Percentiles rank a stretch among this genome's conserved stretches.
These are phyloP conservation scores for Phytophthora kernoviae DNA, from an alignment of 352 stramenopile genomes.

Conservation along the genomic window DNA sequence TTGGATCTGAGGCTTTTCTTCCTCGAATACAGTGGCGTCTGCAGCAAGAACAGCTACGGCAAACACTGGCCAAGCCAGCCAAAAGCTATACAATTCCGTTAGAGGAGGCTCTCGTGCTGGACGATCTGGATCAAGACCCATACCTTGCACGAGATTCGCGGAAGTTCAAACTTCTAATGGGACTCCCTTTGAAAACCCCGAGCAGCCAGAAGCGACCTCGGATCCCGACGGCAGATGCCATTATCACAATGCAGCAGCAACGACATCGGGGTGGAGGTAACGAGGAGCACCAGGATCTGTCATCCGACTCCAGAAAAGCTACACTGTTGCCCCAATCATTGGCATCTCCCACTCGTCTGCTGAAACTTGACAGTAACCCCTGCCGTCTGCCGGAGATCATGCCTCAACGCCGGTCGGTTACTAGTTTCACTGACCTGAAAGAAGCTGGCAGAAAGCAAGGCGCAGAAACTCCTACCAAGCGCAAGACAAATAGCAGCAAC, in stretches of 20 bases:
- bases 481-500: slow-evolving; percentile 23
- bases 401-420: slow-evolving; percentile 8
- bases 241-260: slow-evolving; percentile 43
- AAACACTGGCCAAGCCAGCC: slow-evolving; percentile 17
- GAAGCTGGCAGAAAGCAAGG: slow-evolving; percentile 28
- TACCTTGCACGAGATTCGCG: slow-evolving; percentile 60
- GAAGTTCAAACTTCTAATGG: slow-evolving; percentile 60
- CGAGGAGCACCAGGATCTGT: slow-evolving; percentile 29
- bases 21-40: slow-evolving; percentile 49
- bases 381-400: slow-evolving; percentile 28
- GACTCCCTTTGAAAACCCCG: slow-evolving; percentile 39
- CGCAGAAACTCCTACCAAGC: slow-evolving; percentile 10
- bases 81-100: slow-evolving; percentile 43
- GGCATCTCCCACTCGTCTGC: slow-evolving; percentile 11
- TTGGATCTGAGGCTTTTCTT: slow-evolving; percentile 54
- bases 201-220: slow-evolving; percentile 33
- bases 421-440: slow-evolving; percentile 33
- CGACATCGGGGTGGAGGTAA: slow-evolving; percentile 24
- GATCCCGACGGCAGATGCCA: slow-evolving; percentile 46
- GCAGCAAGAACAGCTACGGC: slow-evolving; percentile 30
- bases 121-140: slow-evolving; percentile 52
- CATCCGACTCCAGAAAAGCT: slow-evolving; percentile 6
- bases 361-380: slow-evolving; percentile 10
- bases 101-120: slow-evolving; percentile 40
- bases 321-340: slow-evolving; percentile 6